These are phyloP conservation scores for Posidonia oceanica DNA, from an alignment of 116 monocot species.

Conservation along the genomic window DNA sequence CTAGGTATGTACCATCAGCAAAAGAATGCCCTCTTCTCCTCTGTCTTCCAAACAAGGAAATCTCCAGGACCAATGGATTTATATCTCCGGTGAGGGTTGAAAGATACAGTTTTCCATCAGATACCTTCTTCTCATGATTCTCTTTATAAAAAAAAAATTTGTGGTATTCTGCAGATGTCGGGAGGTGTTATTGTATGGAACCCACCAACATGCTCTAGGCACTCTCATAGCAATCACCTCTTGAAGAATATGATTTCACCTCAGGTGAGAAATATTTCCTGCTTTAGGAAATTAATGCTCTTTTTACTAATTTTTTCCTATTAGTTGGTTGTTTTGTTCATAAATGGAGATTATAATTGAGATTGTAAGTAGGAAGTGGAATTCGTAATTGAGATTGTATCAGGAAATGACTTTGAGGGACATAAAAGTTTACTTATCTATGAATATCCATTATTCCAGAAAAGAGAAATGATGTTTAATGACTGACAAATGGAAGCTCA, in stretches of 20 bases:
- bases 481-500: too few species aligned
- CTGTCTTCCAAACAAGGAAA: constrained; percentile 54
- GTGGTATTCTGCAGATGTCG: constrained; percentile 62
- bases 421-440: too few species aligned
- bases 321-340: too few species aligned
- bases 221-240: constrained; percentile 14
- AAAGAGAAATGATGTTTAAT: too few species aligned
- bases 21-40: constrained; percentile 78
- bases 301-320: not conserved
- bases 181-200: constrained; percentile 94
- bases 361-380: too few species aligned
- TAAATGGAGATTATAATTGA: too few species aligned
- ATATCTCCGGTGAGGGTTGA: constrained; percentile 75
- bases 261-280: constrained; percentile 34
- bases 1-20: constrained; percentile 78
- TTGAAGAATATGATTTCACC: constrained; percentile 29
- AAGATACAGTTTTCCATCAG: not conserved
- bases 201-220: constrained; percentile 46
- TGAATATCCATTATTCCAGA: too few species aligned
- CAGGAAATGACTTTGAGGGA: too few species aligned
- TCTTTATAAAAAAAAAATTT: constrained; percentile 1
- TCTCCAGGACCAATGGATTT: constrained; percentile 75
- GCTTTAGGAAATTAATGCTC: not conserved
- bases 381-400: too few species aligned
- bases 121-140: constrained; percentile 1